Evolutionary conservation across 106 monocot species (phyloP), one percentile per base, ranked within the genome.

Genomic region (Dendrobium huoshanense): DNA sequence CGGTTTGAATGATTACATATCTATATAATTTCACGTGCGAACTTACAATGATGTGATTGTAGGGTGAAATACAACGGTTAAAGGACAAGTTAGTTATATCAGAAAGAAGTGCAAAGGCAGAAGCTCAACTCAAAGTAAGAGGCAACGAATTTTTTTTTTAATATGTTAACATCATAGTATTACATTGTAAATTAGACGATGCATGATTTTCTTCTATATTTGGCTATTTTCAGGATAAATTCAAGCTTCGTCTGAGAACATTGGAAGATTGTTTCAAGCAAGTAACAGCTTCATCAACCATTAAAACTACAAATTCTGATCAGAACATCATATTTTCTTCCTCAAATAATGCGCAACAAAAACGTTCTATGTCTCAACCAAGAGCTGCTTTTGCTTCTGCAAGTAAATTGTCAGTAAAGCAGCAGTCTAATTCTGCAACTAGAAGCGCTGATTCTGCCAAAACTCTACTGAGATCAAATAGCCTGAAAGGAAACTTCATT

Each of bases 21-120:
- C 33, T 31, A 70, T 67, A 15, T 37, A 70, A 37, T 70, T 31
- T 70, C 2, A 22, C 25, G 8, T n/a, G 37, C 16, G 70, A 31
- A 31, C 70, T 70, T 33, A 15, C 33, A 70, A 70, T 41, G 2
- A 77, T 83, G 44, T 55, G 70, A 75, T 49, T 90, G 41, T 51
- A 93, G 93, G 90, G 88, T 4, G 93, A 90, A 81, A 90, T 90
- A 70, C 90, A 90, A 56, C 27, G 88, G 16, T 79, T 93, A 42
- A 78, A 85, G 25, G 86, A 90, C 56, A 93, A 88, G 79, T 65
- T 90, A 75, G 42, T 67, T 29, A 77, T 85, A 51, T 77, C 87
- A 49, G 93, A 90, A 81, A 90, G 86, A 86, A 85, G 86, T 58
- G 78, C 83, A 0, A 93, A 86, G 70, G 87, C 82, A 15, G 90